These are phyloP conservation scores for Xylaria castorea DNA, from an alignment of 495 filamentous ascomycete species.

Conservation along the genomic window DNA sequence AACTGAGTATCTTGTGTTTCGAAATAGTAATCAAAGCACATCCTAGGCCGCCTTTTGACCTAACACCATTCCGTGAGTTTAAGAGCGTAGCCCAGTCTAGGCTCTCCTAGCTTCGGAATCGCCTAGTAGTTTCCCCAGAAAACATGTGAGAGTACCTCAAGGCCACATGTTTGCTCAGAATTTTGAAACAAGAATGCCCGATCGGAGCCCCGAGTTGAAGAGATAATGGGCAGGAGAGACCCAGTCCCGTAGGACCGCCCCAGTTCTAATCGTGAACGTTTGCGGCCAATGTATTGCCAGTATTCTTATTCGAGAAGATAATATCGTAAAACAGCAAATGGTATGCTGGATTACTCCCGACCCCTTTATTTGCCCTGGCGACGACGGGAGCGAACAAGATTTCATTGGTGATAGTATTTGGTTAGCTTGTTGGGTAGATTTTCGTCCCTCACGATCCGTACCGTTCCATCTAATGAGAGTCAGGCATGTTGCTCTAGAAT, in stretches of 20 bases:
- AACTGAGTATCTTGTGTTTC: background rate
- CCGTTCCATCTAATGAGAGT: background rate
- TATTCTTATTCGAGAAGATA: background rate
- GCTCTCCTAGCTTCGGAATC: conserved; percentile 9
- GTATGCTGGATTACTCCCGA: background rate
- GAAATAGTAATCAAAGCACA: conserved; percentile 8
- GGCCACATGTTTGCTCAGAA: conserved; percentile 10
- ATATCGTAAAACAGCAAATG: conserved; percentile 19
- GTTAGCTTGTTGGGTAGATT: conserved; percentile 9
- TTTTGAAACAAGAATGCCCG: conserved; percentile 23
- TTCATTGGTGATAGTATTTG: conserved; percentile 21
- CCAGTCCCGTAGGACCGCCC: conserved; percentile 1
- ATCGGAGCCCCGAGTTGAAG: background rate
- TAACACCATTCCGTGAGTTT: conserved; percentile 2
- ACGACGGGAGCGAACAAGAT: conserved; percentile 8
- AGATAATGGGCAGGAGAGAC: conserved; percentile 1
- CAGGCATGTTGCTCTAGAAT: background rate
- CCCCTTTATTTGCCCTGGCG: background rate
- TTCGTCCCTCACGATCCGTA: conserved; percentile 21
- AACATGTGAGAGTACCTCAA: conserved; percentile 1
- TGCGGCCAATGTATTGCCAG: background rate
- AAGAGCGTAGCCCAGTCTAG: conserved; percentile 15
- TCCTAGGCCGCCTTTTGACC: background rate
- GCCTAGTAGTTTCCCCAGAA: background rate
- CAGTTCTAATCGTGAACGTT: background rate